Evolutionary conservation across 2,329 filamentous ascomycete species (phyloP).

Genomic region (Rugonectria rugulosa): DNA sequence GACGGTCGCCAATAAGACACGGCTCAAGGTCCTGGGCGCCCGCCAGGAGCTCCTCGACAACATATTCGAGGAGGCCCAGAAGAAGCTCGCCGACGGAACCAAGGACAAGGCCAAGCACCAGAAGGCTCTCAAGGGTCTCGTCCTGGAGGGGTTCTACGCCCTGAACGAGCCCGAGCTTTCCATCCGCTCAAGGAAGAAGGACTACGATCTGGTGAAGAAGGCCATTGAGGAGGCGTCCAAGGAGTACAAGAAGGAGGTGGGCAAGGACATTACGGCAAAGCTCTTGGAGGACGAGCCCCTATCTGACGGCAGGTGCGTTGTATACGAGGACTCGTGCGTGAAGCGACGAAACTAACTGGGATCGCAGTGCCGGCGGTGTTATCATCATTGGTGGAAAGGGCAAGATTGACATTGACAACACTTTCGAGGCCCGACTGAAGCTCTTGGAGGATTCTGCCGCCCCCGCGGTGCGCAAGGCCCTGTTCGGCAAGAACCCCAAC

Average conservation of each 20-base stretch:
- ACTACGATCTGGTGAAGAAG: conserved; percentile 77
- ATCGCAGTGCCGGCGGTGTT: conserved; percentile 79
- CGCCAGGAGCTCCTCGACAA: conserved; percentile 90
- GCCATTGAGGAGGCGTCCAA: conserved; percentile 78
- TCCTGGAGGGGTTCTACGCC: conserved; percentile 90
- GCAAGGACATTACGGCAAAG: conserved; percentile 72
- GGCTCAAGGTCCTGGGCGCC: conserved; percentile 85
- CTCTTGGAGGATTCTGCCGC: conserved; percentile 86
- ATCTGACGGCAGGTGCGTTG: conserved; percentile 81
- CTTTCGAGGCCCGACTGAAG: conserved; percentile 88
- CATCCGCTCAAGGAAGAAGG: conserved; percentile 80
- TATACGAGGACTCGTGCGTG: not conserved
- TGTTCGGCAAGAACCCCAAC: conserved; percentile 96
- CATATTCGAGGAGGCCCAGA: conserved; percentile 83
- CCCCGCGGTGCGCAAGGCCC: conserved; percentile 81
- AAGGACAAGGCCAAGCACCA: conserved; percentile 80
- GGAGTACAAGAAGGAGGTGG: conserved; percentile 83
- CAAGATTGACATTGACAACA: conserved; percentile 99
- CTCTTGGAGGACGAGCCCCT: conserved; percentile 83
- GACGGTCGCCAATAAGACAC: conserved; percentile 94
- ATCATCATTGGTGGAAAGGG: conserved; percentile 81
- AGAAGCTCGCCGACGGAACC: conserved; percentile 70
- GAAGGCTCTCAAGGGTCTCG: conserved; percentile 76
- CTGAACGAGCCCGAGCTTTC: conserved; percentile 81
- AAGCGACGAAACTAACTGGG: conserved; percentile 32